phyloP scores from a whole-genome alignment of 2,329 filamentous ascomycete genomes.

The Colletotrichum viniferum region DNA sequence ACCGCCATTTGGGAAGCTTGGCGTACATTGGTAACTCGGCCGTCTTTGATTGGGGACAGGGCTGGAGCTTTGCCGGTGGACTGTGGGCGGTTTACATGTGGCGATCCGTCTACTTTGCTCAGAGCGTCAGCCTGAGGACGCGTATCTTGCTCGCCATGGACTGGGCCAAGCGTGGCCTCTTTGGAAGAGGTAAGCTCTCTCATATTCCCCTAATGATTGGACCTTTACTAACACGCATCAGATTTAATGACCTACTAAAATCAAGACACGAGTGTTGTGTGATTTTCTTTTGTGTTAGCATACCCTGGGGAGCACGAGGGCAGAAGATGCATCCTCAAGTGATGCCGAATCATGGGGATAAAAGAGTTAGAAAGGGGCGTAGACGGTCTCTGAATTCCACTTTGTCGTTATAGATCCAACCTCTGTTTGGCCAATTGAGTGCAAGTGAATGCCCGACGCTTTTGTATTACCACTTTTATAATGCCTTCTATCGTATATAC shows the following conservation, averaged over 20 bases:
- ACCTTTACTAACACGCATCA: slow-evolving; percentile 16
- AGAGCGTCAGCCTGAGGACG: slow-evolving; percentile 93
- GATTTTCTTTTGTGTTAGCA: slow-evolving; percentile 2
- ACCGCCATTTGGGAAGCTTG: slow-evolving; percentile 87
- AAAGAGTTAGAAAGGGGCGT: neutral
- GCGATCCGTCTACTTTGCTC: slow-evolving; percentile 95
- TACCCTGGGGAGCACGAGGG: slow-evolving; percentile 3
- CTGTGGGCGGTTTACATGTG: slow-evolving; percentile 94
- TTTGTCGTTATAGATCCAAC: neutral
- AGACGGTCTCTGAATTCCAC: neutral
- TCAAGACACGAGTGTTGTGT: neutral
- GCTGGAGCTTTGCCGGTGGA: slow-evolving; percentile 79
- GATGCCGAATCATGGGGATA: neutral
- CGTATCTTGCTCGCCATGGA: slow-evolving; percentile 93
- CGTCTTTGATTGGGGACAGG: slow-evolving; percentile 85
- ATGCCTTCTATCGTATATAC: neutral
- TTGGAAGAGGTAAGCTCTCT: slow-evolving; percentile 81
- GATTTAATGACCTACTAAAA: slow-evolving; percentile 39
- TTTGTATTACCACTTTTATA: slow-evolving; percentile 12
- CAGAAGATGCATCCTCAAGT: neutral
- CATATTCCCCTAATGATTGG: neutral
- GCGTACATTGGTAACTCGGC: slow-evolving; percentile 97
- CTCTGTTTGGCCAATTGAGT: neutral
- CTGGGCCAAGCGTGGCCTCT: slow-evolving; percentile 95
- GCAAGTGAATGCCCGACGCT: neutral